A percentile compares a stretch with the other conserved stretches of the same genome.
Conservation (phyloP, 2,329 filamentous ascomycete genomes). For the Fusarium sp. region DNA sequence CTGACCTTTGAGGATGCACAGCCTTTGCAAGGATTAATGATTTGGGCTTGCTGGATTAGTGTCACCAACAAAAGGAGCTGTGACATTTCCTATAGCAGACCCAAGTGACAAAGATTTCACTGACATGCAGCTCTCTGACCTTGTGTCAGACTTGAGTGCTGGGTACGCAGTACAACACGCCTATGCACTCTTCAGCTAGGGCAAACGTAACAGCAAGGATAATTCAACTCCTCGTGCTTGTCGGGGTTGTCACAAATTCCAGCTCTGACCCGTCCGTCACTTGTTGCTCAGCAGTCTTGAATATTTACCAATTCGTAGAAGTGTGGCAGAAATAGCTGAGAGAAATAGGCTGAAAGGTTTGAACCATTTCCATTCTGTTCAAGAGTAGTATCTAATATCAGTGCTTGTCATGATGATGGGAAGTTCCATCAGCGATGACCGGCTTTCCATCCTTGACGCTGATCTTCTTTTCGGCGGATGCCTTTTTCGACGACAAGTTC, state of each 20-base stretch:
- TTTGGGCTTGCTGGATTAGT: neutral
- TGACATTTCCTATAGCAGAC: neutral
- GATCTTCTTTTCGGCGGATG: constrained; percentile 13
- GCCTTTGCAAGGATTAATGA: neutral
- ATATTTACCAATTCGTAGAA: neutral
- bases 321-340: neutral
- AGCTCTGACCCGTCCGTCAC: neutral
- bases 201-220: neutral
- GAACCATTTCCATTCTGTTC: neutral
- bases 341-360: neutral
- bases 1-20: neutral
- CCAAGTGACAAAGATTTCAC: neutral
- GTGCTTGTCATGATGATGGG: constrained; percentile 16
- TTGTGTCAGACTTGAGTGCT: neutral
- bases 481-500: constrained; percentile 21
- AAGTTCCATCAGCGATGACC: constrained; percentile 39
- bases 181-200: neutral
- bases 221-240: neutral
- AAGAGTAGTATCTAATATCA: neutral
- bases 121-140: neutral
- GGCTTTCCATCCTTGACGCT: constrained; percentile 20
- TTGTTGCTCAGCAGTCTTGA: neutral
- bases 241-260: neutral
- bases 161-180: neutral
- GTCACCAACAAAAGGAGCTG: neutral